phyloP scores from a whole-genome alignment of 495 filamentous ascomycete genomes.

The Annulohypoxylon moriforme region DNA sequence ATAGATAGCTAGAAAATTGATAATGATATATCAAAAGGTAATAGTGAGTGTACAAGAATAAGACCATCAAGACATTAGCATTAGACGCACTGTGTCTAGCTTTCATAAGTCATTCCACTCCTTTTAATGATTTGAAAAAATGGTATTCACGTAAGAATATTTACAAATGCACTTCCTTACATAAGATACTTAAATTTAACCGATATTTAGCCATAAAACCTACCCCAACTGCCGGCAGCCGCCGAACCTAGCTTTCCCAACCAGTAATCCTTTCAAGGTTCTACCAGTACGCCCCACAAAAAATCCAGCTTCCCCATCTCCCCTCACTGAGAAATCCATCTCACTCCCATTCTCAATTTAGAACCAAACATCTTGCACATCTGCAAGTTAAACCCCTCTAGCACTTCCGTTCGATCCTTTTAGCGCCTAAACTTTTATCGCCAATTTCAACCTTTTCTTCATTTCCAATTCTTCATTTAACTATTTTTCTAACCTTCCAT shows the following conservation, averaged over 20 bases:
- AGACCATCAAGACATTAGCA: too few relatives aligned
- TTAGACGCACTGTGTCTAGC: too few relatives aligned
- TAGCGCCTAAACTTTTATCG: conserved; percentile 37
- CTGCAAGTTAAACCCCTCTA: conserved; percentile 29
- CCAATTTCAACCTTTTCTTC: conserved; percentile 30
- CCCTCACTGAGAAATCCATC: conserved; percentile 19
- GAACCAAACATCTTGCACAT: conserved; percentile 5
- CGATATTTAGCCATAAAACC: neutral
- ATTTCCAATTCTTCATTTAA: neutral
- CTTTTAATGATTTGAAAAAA: too few relatives aligned
- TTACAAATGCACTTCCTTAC: neutral
- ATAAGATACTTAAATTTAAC: neutral
- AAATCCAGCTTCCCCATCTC: neutral
- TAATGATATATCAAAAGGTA: too few relatives aligned
- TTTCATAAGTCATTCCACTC: too few relatives aligned
- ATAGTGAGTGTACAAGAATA: too few relatives aligned
- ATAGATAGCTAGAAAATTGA: too few relatives aligned
- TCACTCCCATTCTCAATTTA: conserved; percentile 15
- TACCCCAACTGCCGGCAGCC: neutral
- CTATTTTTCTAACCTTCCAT: conserved; percentile 28
- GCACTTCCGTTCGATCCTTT: conserved; percentile 46
- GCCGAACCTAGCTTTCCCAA: neutral
- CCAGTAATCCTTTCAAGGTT: neutral
- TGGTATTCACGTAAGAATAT: too few relatives aligned
- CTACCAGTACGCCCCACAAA: neutral